These are phyloP conservation scores for Tetrapisispora fleetii DNA, from an alignment of 805 yeast species.

Conservation along the genomic window DNA sequence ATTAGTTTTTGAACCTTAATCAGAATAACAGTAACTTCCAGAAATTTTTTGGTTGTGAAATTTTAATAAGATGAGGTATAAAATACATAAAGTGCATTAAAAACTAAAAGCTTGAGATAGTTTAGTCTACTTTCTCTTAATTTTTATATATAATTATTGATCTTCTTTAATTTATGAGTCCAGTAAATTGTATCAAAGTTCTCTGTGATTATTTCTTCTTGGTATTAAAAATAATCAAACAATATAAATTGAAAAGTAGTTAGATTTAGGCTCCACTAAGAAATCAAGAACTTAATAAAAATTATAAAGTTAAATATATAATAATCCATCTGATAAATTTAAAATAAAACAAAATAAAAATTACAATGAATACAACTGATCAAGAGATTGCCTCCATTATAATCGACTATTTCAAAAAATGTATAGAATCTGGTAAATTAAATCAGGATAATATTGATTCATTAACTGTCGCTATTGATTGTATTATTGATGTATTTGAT, in stretches of 20 bases:
- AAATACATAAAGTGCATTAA: too few relatives aligned
- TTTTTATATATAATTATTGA: too few relatives aligned
- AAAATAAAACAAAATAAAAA: not conserved
- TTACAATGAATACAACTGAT: not conserved
- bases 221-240: too few relatives aligned
- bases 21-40: not conserved
- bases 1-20: too few relatives aligned
- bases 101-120: too few relatives aligned
- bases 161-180: too few relatives aligned
- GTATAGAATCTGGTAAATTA: slow-evolving; percentile 51
- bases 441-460: slow-evolving; percentile 76
- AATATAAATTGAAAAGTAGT: too few relatives aligned
- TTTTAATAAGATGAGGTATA: not conserved
- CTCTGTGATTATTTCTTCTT: too few relatives aligned
- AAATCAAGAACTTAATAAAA: not conserved
- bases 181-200: too few relatives aligned
- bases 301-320: not conserved
- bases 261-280: too few relatives aligned
- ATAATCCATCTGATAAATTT: not conserved
- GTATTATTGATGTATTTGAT: slow-evolving; percentile 77
- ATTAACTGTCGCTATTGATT: slow-evolving; percentile 83
- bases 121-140: too few relatives aligned
- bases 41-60: not conserved
- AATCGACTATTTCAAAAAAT: slow-evolving; percentile 53
- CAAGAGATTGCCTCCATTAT: slow-evolving; percentile 57